phyloP scores from a whole-genome alignment of 2,329 filamentous ascomycete genomes.

The Alternaria incomplexa region DNA sequence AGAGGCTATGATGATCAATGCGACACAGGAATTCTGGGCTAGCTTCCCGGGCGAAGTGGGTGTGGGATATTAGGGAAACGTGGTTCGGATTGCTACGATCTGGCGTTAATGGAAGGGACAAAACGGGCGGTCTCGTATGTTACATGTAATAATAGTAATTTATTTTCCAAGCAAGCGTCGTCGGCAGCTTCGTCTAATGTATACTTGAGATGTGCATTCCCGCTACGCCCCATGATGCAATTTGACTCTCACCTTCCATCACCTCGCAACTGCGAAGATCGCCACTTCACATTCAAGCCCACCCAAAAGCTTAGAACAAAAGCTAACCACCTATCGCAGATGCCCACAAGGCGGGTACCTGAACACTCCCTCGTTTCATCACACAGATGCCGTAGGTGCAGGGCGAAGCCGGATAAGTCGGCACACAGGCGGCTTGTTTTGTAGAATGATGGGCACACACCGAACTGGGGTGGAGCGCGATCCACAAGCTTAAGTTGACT shows the following conservation, averaged over 20 bases:
- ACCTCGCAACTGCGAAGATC: not conserved
- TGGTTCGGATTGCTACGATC: not conserved
- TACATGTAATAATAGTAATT: not conserved
- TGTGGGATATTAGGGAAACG: conserved; percentile 28
- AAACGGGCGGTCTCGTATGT: not conserved
- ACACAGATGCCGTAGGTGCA: not conserved
- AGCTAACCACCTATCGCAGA: not conserved
- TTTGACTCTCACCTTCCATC: not conserved
- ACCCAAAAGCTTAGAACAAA: not conserved
- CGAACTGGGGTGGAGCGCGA: not conserved
- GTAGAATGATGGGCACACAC: not conserved
- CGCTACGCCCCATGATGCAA: not conserved
- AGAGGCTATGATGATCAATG: conserved; percentile 47
- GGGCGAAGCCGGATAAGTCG: not conserved
- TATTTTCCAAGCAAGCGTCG: not conserved
- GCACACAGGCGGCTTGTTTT: not conserved
- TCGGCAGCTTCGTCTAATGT: not conserved
- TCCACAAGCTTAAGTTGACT: not conserved
- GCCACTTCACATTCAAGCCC: not conserved
- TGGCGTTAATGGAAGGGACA: not conserved
- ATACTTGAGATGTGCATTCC: not conserved
- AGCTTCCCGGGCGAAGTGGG: conserved; percentile 49
- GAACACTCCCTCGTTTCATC: not conserved
- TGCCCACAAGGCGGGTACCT: not conserved
- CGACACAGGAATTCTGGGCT: conserved; percentile 50